Percentiles rank a stretch among this genome's conserved stretches.
Evolutionary conservation across 164 flowering plant genomes (phyloP).

Genomic region (Platanus orientalis): DNA sequence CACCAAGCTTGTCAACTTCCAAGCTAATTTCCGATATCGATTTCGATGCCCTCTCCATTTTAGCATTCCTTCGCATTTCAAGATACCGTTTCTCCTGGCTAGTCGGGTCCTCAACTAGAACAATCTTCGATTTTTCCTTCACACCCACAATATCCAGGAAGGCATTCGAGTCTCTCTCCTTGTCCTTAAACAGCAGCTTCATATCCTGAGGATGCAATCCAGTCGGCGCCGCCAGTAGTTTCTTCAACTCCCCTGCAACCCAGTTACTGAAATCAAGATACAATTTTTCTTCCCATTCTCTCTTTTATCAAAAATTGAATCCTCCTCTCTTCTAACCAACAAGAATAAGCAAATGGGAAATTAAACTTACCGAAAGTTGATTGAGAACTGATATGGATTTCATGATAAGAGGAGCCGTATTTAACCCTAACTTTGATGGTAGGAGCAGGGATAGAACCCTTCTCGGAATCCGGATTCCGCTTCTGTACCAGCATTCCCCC

Average conservation of each 20-base stretch:
- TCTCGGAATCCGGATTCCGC: slow-evolving; percentile 51
- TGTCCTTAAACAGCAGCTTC: slow-evolving; percentile 71
- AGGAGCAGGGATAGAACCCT: slow-evolving; percentile 41
- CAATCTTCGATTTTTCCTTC: slow-evolving; percentile 74
- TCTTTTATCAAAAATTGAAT: neutral
- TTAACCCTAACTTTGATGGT: slow-evolving; percentile 78
- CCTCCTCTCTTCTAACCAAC: neutral
- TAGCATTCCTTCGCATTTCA: slow-evolving; percentile 72
- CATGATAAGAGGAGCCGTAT: slow-evolving; percentile 60
- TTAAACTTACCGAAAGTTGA: slow-evolving; percentile 70
- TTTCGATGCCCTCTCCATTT: slow-evolving; percentile 73
- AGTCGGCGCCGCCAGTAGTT: slow-evolving; percentile 61
- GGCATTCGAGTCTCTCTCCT: slow-evolving; percentile 71
- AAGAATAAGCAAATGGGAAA: neutral
- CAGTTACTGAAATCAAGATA: neutral
- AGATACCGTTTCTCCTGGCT: slow-evolving; percentile 68
- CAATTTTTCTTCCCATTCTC: neutral
- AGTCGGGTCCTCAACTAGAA: slow-evolving; percentile 65
- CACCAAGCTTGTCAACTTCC: slow-evolving; percentile 78
- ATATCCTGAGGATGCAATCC: slow-evolving; percentile 83
- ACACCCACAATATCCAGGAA: slow-evolving; percentile 72
- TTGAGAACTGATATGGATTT: slow-evolving; percentile 71
- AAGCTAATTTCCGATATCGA: slow-evolving; percentile 67
- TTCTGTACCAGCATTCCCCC: slow-evolving; percentile 98
- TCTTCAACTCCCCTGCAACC: slow-evolving; percentile 85